Evolutionary conservation across 768 basidiomycete genomes (phyloP), one percentile per base, ranked within the genome.

Genomic region (Dentipellis sp.): DNA sequence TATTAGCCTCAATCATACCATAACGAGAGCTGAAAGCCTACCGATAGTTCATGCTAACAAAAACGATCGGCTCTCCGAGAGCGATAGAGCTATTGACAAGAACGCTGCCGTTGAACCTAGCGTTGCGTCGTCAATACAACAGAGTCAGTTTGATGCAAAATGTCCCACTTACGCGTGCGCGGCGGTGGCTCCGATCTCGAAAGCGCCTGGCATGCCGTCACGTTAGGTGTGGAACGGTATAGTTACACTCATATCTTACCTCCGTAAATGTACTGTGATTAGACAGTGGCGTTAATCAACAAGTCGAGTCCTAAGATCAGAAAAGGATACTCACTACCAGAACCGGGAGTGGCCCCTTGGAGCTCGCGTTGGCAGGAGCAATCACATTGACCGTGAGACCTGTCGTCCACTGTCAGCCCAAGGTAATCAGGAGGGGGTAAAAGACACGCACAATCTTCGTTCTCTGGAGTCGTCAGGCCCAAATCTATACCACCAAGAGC

Each of bases 121-220:
- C 29, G 29, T 29, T 3, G 29, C 29, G 29, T 29, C 29, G 6
- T 29, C 29, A 29, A 29, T 29, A 29, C 29, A 29, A 29, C 29
- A 29, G 3, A 29, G 29, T 6, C 3, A 29, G 3, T 10, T 40
- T n/a, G n/a, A n/a, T n/a, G n/a, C n/a, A n/a, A 29, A 29, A 29
- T 6, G 29, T 29, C 3, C 29, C 21, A 16, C 4, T 1, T 14
- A 19, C 22, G 12, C n/a, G n/a, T n/a, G n/a, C n/a, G n/a, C 46
- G 35, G 45, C 37, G 2, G 63, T 62, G 10, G 52, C 66, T 1
- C 76, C 77, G 37, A 74, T 56, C 56, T 75, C 71, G 54, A 78
- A 78, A 3, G 75, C 76, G 40, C 76, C 72, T 69, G 29, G 6
- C 7, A 29, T 5, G 16, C 10, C 36, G 29, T 21, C 34, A 16